Base-by-base conservation (phyloP, 2,329 filamentous ascomycete species). In the Lasiodiplodia hormozganensis region DNA sequence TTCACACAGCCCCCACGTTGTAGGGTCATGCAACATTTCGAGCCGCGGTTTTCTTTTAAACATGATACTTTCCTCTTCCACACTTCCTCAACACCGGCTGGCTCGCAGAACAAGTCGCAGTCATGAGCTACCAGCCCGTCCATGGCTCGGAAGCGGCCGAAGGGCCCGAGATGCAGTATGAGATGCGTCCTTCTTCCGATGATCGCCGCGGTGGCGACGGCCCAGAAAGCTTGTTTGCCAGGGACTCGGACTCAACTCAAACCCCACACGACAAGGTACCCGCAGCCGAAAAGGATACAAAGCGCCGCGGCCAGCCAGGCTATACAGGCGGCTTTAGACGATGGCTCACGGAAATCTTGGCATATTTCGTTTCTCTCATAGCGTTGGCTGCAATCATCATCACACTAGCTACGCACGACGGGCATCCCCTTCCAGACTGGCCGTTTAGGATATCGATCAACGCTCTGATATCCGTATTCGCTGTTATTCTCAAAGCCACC, bases 401-500 rank as follows among this genome's bases (percentile, higher is more conserved):
- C 23, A 62, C 23, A 2, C 40, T 62, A 12, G 58, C 38, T n/a
- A 47, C 18, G 31, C 23, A 62, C 40, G n/a, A 62, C 11, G 58
- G 58, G n/a, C 58, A 38, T 14, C 58, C 38, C 18, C 38, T 62
- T 7, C 58, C 58, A 7, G 23, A 62, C 21, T 62, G 58, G 38
- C 58, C 58, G 25, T 47, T 62, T 5, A 14, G 38, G 23, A 47
- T 62, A 7, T 62, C 58, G 2, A 25, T 62, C 23, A 62, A 62
- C 38, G 58, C 58, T 25, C 23, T 62, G 23, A 16, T 62, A 21
- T 62, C 58, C 7, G 43, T 62, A 16, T 62, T 62, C 31, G 38
- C 58, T 7, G 58, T 62, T 8, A 62, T 62, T 4, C 58, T 62
- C 58, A 62, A 62, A 43, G 57, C 38, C 38, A 62, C 57, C 21